Base-by-base conservation (phyloP, 2,329 filamentous ascomycete species). In the Orbilia javanica region DNA sequence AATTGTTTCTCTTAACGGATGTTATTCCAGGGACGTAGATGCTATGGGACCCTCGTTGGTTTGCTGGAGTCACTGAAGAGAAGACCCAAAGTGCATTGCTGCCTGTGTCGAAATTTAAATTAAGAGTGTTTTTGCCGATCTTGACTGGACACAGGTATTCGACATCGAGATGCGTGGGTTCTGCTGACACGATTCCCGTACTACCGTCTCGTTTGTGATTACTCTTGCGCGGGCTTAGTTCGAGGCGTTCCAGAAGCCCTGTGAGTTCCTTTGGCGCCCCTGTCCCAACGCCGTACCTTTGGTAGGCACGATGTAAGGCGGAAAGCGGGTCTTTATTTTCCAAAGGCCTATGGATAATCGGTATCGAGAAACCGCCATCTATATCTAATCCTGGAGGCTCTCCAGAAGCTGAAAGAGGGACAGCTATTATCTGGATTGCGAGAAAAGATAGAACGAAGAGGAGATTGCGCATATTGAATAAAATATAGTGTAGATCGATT, bases 51-150 rank as follows among this genome's bases (percentile, higher is more conserved):
- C 82, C 82, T 34, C 85, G 86, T 60, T 85, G 80, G 4, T 82
- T 74, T 0, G 84, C 69, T 1, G 87, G 82, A 39, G 92, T 87
- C 66, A 86, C 71, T 5, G 71, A 68, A 15, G 71, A 75, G 85
- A 93, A 91, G 27, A 91, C 88, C 91, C 91, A 93, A 85, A 92
- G 86, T 83, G 93, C 91, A n/a, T 91, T 88, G 1, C 91, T 93
- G 69, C 91, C 91, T 20, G 90, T 91, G 84, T 93, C 91, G 82
- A 93, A 92, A 83, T 92, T 89, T 82, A 93, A 84, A 81, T 89
- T 88, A 73, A 93, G 82, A 4, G 86, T 87, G 84, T 93, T 91
- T 4, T 90, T 90, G 74, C 91, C 91, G 80, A 93, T 88, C 20
- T 83, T 87, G 62, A 93, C 89, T 0, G 90, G 90, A 0, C 89